Conservation (phyloP, 202 grass and related monocot genomes). For the Zizania palustris region DNA sequence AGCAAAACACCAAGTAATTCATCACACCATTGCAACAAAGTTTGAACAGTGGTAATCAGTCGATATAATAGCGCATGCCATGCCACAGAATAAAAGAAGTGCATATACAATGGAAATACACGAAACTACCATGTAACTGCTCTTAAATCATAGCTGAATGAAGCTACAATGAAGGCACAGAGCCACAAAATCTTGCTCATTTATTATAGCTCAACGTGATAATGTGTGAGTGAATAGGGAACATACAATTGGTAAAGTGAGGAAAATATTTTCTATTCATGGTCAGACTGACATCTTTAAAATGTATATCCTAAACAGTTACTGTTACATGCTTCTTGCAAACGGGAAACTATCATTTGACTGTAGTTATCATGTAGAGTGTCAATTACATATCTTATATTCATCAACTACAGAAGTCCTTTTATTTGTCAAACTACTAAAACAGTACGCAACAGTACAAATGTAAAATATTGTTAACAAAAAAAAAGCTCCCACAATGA, state of each 20-base stretch:
- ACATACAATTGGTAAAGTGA: background rate
- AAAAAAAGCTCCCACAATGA: conserved; percentile 20
- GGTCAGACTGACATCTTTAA: background rate
- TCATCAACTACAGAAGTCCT: background rate
- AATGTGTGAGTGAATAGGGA: background rate
- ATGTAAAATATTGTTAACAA: background rate
- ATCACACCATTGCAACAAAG: conserved; percentile 18
- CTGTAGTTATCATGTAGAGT: background rate
- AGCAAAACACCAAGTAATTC: conserved; percentile 26
- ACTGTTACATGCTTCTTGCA: background rate
- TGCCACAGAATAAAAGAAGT: conserved; percentile 3
- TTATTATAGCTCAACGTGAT: conserved; percentile 20
- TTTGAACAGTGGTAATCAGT: conserved; percentile 14
- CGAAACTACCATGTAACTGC: background rate
- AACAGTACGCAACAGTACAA: background rate
- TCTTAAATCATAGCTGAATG: background rate
- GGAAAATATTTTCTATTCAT: conserved; percentile 3
- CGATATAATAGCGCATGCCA: background rate
- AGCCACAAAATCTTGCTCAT: background rate
- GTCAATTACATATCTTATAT: background rate
- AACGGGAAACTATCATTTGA: background rate
- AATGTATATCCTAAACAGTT: conserved; percentile 1
- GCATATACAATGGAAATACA: background rate
- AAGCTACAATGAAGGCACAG: background rate
- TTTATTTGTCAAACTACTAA: background rate